These are phyloP conservation scores for Solanum gracilifrons DNA, from an alignment of 257 asterid species.

Conservation along the genomic window DNA sequence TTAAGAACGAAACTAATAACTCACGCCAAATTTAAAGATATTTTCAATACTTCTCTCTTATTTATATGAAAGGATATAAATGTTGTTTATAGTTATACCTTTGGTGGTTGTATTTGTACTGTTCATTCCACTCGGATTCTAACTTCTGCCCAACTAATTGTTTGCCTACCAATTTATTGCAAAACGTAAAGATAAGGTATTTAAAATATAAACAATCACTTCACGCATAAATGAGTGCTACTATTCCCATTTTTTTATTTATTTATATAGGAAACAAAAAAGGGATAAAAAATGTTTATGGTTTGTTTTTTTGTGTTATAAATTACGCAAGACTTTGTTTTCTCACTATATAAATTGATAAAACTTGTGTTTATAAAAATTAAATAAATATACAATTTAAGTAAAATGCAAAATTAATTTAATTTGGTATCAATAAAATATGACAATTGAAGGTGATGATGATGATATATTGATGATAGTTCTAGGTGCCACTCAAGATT, in stretches of 20 bases:
- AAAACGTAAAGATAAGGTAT: not conserved
- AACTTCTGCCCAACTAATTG: not conserved
- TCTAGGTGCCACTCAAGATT: not conserved
- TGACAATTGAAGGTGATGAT: not conserved
- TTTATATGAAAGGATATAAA: too few relatives aligned
- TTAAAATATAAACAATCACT: not conserved
- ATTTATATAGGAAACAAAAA: not conserved
- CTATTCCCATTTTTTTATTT: not conserved
- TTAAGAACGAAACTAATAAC: too few relatives aligned
- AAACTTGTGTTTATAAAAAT: too few relatives aligned
- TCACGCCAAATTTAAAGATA: not conserved
- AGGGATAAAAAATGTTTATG: not conserved
- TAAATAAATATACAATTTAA: too few relatives aligned
- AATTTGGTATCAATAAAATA: not conserved
- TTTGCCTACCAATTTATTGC: not conserved
- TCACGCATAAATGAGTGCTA: not conserved
- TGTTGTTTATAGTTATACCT: not conserved
- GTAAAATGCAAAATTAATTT: not conserved
- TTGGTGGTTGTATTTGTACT: not conserved
- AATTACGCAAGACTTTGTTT: not conserved
- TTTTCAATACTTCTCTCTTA: not conserved
- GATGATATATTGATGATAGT: not conserved
- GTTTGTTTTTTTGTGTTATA: too few relatives aligned
- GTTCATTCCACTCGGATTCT: not conserved
- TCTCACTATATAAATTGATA: not conserved